A percentile compares a stretch with the other conserved stretches of the same genome.
Evolutionary conservation across 2,329 filamentous ascomycete species (phyloP).

Genomic region (Proliferodiscus dingleyae): DNA sequence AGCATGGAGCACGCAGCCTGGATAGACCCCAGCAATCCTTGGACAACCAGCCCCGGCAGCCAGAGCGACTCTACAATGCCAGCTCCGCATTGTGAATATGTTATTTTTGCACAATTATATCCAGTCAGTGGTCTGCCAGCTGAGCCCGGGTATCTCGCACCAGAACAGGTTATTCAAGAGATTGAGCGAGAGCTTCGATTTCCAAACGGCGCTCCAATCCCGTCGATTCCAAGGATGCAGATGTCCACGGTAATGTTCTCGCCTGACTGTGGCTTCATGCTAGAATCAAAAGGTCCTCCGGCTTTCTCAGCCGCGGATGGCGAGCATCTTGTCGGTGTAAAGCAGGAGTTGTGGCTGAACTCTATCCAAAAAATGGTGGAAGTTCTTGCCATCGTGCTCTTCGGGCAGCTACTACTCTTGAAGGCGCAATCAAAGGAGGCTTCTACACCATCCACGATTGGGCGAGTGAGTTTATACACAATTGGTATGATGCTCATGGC

Average conservation of each 20-base stretch:
- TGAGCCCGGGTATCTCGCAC: constrained; percentile 32
- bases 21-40: constrained; percentile 63
- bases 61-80: constrained; percentile 54
- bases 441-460: constrained; percentile 62
- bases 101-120: constrained; percentile 79
- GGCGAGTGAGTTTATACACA: constrained; percentile 61
- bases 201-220: constrained; percentile 55
- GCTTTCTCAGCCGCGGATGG: constrained; percentile 46
- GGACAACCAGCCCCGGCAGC: constrained; percentile 65
- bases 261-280: constrained; percentile 62
- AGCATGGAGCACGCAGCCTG: constrained; percentile 54
- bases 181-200: constrained; percentile 60
- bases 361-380: constrained; percentile 56
- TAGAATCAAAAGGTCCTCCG: constrained; percentile 61
- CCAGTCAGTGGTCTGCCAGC: constrained; percentile 13
- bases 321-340: constrained; percentile 54
- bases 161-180: constrained; percentile 40
- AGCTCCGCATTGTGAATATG: constrained; percentile 78
- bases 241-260: constrained; percentile 63
- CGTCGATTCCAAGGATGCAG: constrained; percentile 48
- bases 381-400: constrained; percentile 50
- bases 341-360: constrained; percentile 54
- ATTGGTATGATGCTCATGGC: constrained; percentile 57
- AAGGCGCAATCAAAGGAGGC: constrained; percentile 62
- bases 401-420: constrained; percentile 57